Evolutionary conservation across 2,329 filamentous ascomycete genomes (phyloP).

Genomic region (Pseudopyricularia cyperi): DNA sequence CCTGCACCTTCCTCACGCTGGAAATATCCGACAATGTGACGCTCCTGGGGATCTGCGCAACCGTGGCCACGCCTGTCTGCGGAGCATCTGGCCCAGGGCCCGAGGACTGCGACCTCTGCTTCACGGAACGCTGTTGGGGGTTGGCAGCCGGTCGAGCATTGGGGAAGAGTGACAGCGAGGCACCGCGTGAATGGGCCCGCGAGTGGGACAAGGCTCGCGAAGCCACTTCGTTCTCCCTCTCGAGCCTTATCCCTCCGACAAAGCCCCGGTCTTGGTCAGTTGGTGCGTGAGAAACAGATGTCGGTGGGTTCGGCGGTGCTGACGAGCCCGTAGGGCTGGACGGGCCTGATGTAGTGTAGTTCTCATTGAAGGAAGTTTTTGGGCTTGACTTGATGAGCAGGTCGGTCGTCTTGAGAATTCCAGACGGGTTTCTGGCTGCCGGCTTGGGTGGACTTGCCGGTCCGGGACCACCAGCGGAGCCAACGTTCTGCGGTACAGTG

Average conservation of each 20-base stretch:
- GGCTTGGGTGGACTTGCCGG: not conserved
- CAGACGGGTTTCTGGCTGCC: not conserved
- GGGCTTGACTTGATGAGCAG: not conserved
- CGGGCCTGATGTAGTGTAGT: not conserved
- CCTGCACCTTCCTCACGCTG: not conserved
- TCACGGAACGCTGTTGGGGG: not conserved
- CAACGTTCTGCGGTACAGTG: not conserved
- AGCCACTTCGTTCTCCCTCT: not conserved
- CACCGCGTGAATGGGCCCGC: not conserved
- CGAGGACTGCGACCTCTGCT: not conserved
- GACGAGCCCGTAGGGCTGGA: not conserved
- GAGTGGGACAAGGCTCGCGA: not conserved
- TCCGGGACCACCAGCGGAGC: not conserved
- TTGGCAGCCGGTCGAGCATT: not conserved
- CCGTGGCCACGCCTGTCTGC: not conserved
- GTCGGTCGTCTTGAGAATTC: constrained; percentile 2
- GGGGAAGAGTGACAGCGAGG: not conserved
- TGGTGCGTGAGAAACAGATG: not conserved
- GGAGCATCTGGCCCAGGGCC: not conserved
- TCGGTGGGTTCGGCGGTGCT: not conserved
- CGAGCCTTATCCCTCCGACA: constrained; percentile 2
- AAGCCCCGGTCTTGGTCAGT: not conserved
- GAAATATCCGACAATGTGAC: not conserved
- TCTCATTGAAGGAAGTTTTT: not conserved
- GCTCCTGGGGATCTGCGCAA: not conserved